Evolutionary conservation across 768 basidiomycete genomes (phyloP).

Genomic region (Mycena sanguinolenta): DNA sequence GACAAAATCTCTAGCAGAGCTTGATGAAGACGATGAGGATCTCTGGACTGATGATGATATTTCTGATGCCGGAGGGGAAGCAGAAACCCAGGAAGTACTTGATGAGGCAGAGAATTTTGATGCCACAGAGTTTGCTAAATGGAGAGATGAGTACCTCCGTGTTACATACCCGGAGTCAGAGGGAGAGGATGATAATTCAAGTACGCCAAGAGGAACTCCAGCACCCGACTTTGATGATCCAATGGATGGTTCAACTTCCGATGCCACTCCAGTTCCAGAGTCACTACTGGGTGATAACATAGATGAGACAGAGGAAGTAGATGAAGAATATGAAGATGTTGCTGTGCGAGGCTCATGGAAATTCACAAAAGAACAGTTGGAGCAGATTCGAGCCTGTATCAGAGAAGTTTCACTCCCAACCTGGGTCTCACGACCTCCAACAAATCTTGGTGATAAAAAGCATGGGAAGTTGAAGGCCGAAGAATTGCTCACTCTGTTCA

Average conservation of each 20-base stretch:
- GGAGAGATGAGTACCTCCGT: slow-evolving; percentile 14
- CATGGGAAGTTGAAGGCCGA: slow-evolving; percentile 42
- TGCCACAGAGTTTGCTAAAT: background rate
- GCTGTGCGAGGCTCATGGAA: slow-evolving; percentile 9
- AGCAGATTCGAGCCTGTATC: slow-evolving; percentile 17
- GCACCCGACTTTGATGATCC: slow-evolving; percentile 22
- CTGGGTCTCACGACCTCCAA: slow-evolving; percentile 28
- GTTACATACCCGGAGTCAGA: slow-evolving; percentile 8
- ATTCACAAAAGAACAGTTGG: slow-evolving; percentile 21
- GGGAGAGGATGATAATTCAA: slow-evolving; percentile 15
- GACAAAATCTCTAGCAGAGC: slow-evolving; percentile 17
- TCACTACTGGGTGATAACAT: background rate
- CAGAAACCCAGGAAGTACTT: slow-evolving; percentile 15
- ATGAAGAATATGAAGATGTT: slow-evolving; percentile 27
- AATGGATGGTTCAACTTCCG: slow-evolving; percentile 21
- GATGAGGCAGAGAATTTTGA: background rate
- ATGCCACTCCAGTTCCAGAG: slow-evolving; percentile 23
- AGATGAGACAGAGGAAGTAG: background rate
- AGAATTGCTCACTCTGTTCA: slow-evolving; percentile 32
- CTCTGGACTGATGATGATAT: slow-evolving; percentile 28
- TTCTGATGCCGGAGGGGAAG: slow-evolving; percentile 24
- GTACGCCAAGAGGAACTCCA: slow-evolving; percentile 13
- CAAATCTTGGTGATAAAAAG: slow-evolving; percentile 35
- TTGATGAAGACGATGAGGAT: slow-evolving; percentile 29
- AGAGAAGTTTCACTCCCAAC: too few relatives aligned